Percentiles rank a stretch among this genome's conserved stretches.
phyloP scores from a whole-genome alignment of 2,329 filamentous ascomycete genomes.

The Fusarium humuli region DNA sequence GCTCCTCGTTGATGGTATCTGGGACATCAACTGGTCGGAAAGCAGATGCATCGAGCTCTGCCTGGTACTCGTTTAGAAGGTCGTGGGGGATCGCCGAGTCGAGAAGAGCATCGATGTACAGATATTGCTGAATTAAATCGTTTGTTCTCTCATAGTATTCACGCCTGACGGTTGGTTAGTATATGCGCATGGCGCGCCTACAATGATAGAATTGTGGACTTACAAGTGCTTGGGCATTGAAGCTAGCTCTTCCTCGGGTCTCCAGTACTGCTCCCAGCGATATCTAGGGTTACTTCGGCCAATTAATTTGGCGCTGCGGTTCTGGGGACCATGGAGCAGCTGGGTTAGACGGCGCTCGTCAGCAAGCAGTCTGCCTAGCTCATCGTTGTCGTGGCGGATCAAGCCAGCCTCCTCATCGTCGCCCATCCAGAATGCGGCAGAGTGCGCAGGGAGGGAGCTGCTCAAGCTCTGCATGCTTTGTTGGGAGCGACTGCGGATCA shows the following conservation, averaged over 20 bases:
- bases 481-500: slow-evolving; percentile 55
- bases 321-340: slow-evolving; percentile 74
- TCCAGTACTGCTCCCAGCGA: slow-evolving; percentile 89
- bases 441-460: slow-evolving; percentile 41
- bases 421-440: slow-evolving; percentile 41
- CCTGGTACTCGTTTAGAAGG: slow-evolving; percentile 86
- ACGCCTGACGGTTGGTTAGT: slow-evolving; percentile 61
- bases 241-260: slow-evolving; percentile 78
- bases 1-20: slow-evolving; percentile 80
- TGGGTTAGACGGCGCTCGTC: slow-evolving; percentile 70
- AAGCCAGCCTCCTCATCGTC: slow-evolving; percentile 52
- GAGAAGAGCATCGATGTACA: slow-evolving; percentile 91
- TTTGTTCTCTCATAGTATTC: slow-evolving; percentile 92
- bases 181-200: background rate
- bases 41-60: slow-evolving; percentile 67
- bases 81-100: slow-evolving; percentile 94
- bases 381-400: slow-evolving; percentile 55
- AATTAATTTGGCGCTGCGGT: slow-evolving; percentile 87
- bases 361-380: slow-evolving; percentile 57
- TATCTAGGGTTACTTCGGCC: slow-evolving; percentile 89
- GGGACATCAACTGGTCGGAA: slow-evolving; percentile 71
- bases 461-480: slow-evolving; percentile 50
- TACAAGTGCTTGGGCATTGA: slow-evolving; percentile 77
- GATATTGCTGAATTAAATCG: slow-evolving; percentile 87
- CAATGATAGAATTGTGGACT: slow-evolving; percentile 35